A percentile compares a stretch with the other conserved stretches of the same genome.
phyloP scores from a whole-genome alignment of 2,329 filamentous ascomycete species.

The Fusarium annulatum region DNA sequence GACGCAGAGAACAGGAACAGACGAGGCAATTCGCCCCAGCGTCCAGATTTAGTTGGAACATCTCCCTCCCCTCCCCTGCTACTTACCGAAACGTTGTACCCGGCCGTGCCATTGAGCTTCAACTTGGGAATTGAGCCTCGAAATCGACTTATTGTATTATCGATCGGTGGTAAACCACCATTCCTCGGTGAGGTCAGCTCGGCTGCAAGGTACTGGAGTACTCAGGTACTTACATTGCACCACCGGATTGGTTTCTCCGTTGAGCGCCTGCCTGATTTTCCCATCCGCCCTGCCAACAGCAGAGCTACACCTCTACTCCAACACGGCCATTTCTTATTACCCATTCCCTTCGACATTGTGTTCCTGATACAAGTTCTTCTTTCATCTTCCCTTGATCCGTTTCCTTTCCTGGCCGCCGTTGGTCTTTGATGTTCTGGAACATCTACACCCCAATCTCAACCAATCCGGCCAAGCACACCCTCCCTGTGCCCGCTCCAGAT shows the following conservation, averaged over 20 bases:
- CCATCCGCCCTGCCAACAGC: background rate
- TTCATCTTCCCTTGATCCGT: background rate
- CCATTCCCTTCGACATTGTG: background rate
- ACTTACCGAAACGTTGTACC: background rate
- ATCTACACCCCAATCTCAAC: background rate
- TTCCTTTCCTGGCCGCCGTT: background rate
- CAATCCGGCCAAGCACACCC: slow-evolving; percentile 3
- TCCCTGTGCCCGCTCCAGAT: background rate
- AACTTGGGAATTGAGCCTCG: background rate
- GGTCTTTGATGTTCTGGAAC: slow-evolving; percentile 9
- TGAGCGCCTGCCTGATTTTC: slow-evolving; percentile 7
- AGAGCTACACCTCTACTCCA: background rate
- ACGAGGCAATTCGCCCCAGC: slow-evolving; percentile 13
- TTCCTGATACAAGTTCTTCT: background rate
- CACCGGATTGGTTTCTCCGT: slow-evolving; percentile 32
- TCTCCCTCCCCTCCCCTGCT: background rate
- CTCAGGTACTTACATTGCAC: background rate
- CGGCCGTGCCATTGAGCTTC: background rate
- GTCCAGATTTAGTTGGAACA: background rate
- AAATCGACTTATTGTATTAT: slow-evolving; percentile 2
- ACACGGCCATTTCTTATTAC: background rate
- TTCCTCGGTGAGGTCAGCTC: background rate
- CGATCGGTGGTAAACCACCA: background rate
- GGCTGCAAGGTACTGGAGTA: background rate
- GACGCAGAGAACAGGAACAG: background rate